Conservation (phyloP, 2,329 filamentous ascomycete genomes). For the Aquanectria penicillioides region DNA sequence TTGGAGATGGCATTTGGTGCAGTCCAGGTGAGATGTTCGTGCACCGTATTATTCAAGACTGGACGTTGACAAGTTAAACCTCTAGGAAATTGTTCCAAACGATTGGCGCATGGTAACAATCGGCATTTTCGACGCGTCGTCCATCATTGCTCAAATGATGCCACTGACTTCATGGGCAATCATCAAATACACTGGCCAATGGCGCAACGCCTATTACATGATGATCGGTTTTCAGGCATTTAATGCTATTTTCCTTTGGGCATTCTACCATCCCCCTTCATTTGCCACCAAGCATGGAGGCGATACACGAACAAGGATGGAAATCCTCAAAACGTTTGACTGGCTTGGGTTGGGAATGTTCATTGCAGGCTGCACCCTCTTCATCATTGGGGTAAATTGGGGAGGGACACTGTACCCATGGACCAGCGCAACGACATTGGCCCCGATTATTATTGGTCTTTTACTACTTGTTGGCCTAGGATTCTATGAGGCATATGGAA, state of each 20-base stretch:
- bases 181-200: conserved; percentile 21
- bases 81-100: conserved; percentile 51
- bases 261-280: conserved; percentile 13
- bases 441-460: conserved; percentile 8
- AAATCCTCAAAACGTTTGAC: conserved; percentile 14
- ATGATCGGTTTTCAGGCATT: conserved; percentile 19
- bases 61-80: too few relatives aligned
- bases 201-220: conserved; percentile 22
- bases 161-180: conserved; percentile 17
- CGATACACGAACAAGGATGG: neutral
- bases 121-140: conserved; percentile 32
- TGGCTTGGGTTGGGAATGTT: conserved; percentile 16
- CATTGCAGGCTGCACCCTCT: conserved; percentile 14
- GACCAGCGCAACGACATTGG: conserved; percentile 7
- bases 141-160: conserved; percentile 24
- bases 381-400: conserved; percentile 18
- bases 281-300: conserved; percentile 9
- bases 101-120: conserved; percentile 50
- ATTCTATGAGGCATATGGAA: conserved; percentile 13
- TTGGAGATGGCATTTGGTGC: conserved; percentile 51
- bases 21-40: conserved; percentile 28
- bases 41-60: too few relatives aligned
- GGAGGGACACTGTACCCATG: conserved; percentile 15
- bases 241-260: conserved; percentile 9
- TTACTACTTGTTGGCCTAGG: neutral